Evolutionary conservation across 495 filamentous ascomycete species (phyloP).

Genomic region (Viridothelium virens): DNA sequence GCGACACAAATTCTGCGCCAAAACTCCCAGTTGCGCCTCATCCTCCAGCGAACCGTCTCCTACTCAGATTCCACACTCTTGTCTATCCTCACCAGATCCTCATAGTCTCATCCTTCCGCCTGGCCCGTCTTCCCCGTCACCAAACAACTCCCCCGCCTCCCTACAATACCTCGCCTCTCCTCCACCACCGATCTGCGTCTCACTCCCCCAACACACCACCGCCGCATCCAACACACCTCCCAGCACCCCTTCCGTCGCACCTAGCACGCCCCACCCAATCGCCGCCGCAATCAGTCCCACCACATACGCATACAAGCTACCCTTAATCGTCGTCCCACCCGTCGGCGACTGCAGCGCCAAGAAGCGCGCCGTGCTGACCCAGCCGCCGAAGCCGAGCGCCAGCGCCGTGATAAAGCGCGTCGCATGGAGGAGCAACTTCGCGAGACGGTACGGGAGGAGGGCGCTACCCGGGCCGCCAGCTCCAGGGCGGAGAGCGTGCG

Average conservation of each 20-base stretch:
- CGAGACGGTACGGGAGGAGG: slow-evolving; percentile 70
- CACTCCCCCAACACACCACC: slow-evolving; percentile 88
- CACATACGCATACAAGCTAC: slow-evolving; percentile 92
- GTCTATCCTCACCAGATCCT: background rate
- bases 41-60: no score
- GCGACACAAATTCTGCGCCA: background rate
- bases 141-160: slow-evolving; percentile 77
- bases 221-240: slow-evolving; percentile 87
- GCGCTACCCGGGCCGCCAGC: slow-evolving; percentile 31
- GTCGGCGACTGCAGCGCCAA: slow-evolving; percentile 43
- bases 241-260: slow-evolving; percentile 90
- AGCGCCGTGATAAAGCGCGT: slow-evolving; percentile 82
- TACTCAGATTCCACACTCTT: background rate
- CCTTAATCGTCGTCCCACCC: slow-evolving; percentile 44
- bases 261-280: slow-evolving; percentile 91
- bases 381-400: slow-evolving; percentile 87
- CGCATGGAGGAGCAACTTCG: slow-evolving; percentile 85
- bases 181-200: slow-evolving; percentile 58
- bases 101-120: background rate
- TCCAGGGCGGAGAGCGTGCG: slow-evolving; percentile 42
- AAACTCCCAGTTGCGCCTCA: background rate
- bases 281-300: slow-evolving; percentile 84
- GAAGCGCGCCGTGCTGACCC: slow-evolving; percentile 83
- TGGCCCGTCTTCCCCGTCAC: slow-evolving; percentile 37
- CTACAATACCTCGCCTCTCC: slow-evolving; percentile 73